Evolutionary conservation across 192 early-diverging fungal species (phyloP).

Genomic region (Podila horticola): DNA sequence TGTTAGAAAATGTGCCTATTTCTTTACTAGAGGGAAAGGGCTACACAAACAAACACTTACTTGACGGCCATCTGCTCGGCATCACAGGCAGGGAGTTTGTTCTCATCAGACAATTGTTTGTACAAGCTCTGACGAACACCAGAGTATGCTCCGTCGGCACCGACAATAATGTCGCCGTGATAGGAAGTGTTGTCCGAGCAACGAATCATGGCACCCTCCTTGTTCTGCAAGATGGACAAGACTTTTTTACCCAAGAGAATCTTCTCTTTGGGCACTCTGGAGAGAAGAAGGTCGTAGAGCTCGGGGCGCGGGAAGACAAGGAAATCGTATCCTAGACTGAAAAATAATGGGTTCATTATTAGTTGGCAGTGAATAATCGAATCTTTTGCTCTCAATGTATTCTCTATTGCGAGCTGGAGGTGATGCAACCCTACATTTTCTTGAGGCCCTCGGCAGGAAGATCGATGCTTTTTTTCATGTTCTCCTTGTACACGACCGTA

Average conservation of each 20-base stretch:
- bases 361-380: too few relatives aligned
- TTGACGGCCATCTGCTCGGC: neutral
- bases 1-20: too few relatives aligned
- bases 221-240: neutral
- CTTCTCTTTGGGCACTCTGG: neutral
- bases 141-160: slow-evolving; percentile 13
- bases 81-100: neutral
- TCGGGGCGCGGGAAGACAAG: neutral
- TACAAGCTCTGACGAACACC: slow-evolving; percentile 18
- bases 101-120: neutral
- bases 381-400: too few relatives aligned
- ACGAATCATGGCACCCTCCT: slow-evolving; percentile 20
- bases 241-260: slow-evolving; percentile 9
- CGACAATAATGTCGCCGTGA: slow-evolving; percentile 12
- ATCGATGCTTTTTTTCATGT: neutral
- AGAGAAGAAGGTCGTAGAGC: neutral
- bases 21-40: too few relatives aligned
- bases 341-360: too few relatives aligned
- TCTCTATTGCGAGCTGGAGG: too few relatives aligned
- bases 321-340: neutral
- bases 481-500: neutral
- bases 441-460: neutral
- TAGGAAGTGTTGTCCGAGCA: slow-evolving; percentile 11
- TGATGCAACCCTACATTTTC: neutral
- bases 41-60: neutral